Evolutionary conservation across 805 yeast species (phyloP), one percentile per base, ranked within the genome.

Genomic region (Phaffomyces thermotolerans): DNA sequence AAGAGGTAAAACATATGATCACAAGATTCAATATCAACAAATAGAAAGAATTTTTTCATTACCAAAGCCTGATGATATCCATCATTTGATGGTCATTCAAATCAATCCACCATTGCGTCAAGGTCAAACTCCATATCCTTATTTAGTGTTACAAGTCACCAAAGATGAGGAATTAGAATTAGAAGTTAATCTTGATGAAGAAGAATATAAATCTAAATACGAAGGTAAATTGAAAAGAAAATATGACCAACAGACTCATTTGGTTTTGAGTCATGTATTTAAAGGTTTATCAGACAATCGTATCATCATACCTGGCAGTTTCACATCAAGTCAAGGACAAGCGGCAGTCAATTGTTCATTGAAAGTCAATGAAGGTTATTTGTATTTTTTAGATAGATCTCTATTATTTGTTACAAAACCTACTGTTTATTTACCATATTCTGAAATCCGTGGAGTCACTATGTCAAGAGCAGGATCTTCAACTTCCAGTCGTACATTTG

Each of bases 81-180:
- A 91, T 61, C 95, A 91, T 62, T 69, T 90, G 52, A 72, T 93
- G 59, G 82, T 93, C 7, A 68, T 91, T 47, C 96, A 95, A 58
- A 84, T 93, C 37, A 97, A 91, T 53, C 99, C 99, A 23, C 99
- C 99, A 2, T 71, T 93, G 51, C 81, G 98, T 63, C 99, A 93
- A 67, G 99, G 99, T 44, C 98, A 93, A 67, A 93, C 99, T 0
- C 78, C 96, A 47, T 91, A 93, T 58, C 95, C 96, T 34, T 93
- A 87, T 62, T 69, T 93, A 60, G 91, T 89, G 13, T 66, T 91
- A 62, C 99, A 93, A 67, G 87, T 93, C 59, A 77, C 83, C 48
- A 78, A 81, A 43, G 96, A 89, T 51, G 99, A 93, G 64, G 95
- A 86, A 59, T 76, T 87, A 39, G 96, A 89, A 63, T 81, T 91